These are phyloP conservation scores for Bryopsis sp. DNA, from an alignment of 139 green algal genomes.

Conservation along the genomic window DNA sequence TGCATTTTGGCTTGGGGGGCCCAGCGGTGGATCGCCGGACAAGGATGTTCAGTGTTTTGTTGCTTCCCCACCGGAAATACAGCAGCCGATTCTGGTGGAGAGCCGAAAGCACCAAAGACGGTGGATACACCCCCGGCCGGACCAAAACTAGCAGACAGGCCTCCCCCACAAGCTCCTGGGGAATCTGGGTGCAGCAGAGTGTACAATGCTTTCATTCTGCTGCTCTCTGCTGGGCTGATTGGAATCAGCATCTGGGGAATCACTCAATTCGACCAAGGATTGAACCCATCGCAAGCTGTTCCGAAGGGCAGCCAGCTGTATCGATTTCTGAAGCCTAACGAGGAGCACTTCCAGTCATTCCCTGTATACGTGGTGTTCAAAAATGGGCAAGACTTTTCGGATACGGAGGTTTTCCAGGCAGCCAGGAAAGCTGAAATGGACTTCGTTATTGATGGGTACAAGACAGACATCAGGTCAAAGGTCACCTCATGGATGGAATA, in stretches of 20 bases:
- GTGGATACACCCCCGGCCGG: not conserved
- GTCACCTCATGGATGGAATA: constrained; percentile 9
- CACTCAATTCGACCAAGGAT: constrained; percentile 1
- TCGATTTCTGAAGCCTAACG: not conserved
- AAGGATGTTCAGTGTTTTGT: not conserved
- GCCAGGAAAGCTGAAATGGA: constrained; percentile 2
- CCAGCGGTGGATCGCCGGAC: not conserved
- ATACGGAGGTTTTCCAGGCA: not conserved
- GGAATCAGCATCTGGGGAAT: not conserved
- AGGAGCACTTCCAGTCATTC: constrained; percentile 11
- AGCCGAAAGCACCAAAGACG: not conserved
- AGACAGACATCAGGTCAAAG: not conserved
- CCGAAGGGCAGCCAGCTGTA: not conserved
- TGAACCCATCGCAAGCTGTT: constrained; percentile 3
- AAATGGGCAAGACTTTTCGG: not conserved
- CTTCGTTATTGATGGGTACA: constrained; percentile 6
- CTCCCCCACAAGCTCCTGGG: no score
- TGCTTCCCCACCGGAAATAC: no score
- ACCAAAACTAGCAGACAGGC: no score
- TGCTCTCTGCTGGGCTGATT: not conserved
- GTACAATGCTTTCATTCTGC: not conserved
- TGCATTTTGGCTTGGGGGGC: not conserved
- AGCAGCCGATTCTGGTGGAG: not conserved
- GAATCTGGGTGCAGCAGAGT: not conserved
- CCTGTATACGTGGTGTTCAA: constrained; percentile 14